Conservation (phyloP, 2,329 filamentous ascomycete genomes). For the Trichophyton verrucosum region DNA sequence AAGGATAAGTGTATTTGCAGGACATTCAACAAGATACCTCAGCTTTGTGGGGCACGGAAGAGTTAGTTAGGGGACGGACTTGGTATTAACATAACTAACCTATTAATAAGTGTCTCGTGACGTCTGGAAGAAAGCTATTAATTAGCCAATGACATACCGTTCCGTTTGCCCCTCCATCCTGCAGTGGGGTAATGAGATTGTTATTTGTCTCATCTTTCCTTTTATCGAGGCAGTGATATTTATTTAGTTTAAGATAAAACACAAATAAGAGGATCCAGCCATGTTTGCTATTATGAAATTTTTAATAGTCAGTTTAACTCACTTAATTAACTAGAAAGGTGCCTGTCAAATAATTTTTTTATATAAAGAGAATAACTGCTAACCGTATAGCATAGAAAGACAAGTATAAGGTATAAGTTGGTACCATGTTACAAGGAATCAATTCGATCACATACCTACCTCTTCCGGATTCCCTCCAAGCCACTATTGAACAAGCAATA, state of each 20-base stretch:
- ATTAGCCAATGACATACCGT: background rate
- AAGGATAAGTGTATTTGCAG: no score
- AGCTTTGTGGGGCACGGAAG: no score
- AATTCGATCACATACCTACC: conserved; percentile 7
- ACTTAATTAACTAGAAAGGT: background rate
- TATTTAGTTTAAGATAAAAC: background rate
- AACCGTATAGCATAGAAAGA: background rate
- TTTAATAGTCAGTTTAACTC: background rate
- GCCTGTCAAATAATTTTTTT: background rate
- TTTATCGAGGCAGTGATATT: no score
- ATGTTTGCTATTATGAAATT: background rate
- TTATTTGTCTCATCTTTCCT: no score
- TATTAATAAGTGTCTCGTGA: background rate
- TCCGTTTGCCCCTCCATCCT: no score
- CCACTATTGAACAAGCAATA: conserved; percentile 5
- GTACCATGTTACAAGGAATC: conserved; percentile 1
- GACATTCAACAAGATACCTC: no score
- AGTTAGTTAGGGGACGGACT: background rate
- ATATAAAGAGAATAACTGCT: background rate
- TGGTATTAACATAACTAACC: background rate
- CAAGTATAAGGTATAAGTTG: background rate
- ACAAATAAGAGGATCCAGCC: background rate
- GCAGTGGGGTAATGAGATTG: no score
- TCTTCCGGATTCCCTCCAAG: conserved; percentile 4
- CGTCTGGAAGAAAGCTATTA: background rate